Percentiles rank a stretch among this genome's conserved stretches.
Evolutionary conservation across 2,329 filamentous ascomycete genomes (phyloP).

Genomic region (Diaporthe amygdali): DNA sequence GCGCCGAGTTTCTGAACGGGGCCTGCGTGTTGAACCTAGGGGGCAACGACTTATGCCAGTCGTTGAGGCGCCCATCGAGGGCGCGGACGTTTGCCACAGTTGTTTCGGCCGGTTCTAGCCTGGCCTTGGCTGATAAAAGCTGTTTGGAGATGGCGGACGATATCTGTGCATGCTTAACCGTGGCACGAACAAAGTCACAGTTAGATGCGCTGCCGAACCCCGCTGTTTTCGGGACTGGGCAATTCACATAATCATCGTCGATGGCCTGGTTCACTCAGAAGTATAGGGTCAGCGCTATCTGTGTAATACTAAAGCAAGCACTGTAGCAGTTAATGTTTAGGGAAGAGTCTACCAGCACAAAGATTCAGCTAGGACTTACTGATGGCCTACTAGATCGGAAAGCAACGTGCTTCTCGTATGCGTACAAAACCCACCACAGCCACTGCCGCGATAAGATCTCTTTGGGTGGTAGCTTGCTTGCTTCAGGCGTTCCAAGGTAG

Average conservation of each 20-base stretch:
- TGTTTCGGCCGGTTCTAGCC: not conserved
- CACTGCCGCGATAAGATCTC: slow-evolving; percentile 25
- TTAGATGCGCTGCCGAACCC: not conserved
- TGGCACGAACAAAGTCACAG: slow-evolving; percentile 15
- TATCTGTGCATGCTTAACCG: slow-evolving; percentile 22
- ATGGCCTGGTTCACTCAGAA: slow-evolving; percentile 25
- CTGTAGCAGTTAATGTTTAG: no score
- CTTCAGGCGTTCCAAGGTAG: not conserved
- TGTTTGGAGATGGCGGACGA: slow-evolving; percentile 22
- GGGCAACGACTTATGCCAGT: not conserved
- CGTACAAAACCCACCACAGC: slow-evolving; percentile 29
- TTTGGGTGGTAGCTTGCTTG: not conserved
- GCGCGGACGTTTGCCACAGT: not conserved
- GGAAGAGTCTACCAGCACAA: no score
- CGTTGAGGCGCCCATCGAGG: slow-evolving; percentile 3
- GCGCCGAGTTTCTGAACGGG: not conserved
- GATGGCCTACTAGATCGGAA: slow-evolving; percentile 28
- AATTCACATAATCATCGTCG: slow-evolving; percentile 27
- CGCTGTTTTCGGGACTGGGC: slow-evolving; percentile 15
- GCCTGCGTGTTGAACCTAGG: not conserved
- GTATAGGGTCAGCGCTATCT: no score
- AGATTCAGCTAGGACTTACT: no score
- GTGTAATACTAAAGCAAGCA: no score
- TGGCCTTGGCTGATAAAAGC: slow-evolving; percentile 16
- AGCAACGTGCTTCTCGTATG: slow-evolving; percentile 28